A percentile compares a stretch with the other conserved stretches of the same genome.
Evolutionary conservation across 768 basidiomycete genomes (phyloP).

Genomic region (Pleurotus eryngii): DNA sequence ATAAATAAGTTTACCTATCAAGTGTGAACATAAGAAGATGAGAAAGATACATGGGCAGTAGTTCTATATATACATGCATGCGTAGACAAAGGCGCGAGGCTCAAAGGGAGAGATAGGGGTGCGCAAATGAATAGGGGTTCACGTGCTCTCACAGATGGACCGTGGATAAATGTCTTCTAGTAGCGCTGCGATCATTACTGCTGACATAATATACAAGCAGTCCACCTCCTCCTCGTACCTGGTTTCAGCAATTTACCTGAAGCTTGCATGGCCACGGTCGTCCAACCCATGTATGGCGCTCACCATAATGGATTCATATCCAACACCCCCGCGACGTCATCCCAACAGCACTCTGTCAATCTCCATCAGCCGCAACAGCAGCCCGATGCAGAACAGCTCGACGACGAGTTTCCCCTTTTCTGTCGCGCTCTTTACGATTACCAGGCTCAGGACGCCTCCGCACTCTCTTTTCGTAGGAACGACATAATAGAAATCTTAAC

Average conservation of each 20-base stretch:
- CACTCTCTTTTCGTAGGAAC: conserved; percentile 80
- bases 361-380: conserved; percentile 29
- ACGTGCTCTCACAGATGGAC: too few relatives aligned
- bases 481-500: conserved; percentile 95
- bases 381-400: conserved; percentile 48
- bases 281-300: conserved; percentile 24
- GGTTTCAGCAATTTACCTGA: background rate
- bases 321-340: conserved; percentile 10
- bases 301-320: conserved; percentile 12
- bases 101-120: too few relatives aligned
- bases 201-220: conserved; percentile 7
- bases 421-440: conserved; percentile 94
- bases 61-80: too few relatives aligned
- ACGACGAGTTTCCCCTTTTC: conserved; percentile 60
- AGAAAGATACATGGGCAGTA: too few relatives aligned
- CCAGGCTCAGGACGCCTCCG: conserved; percentile 80
- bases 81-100: too few relatives aligned
- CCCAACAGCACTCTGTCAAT: conserved; percentile 20
- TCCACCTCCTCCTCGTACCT: background rate
- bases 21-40: too few relatives aligned
- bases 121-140: too few relatives aligned
- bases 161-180: too few relatives aligned
- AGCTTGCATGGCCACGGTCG: conserved; percentile 28
- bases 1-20: too few relatives aligned
- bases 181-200: too few relatives aligned